These are phyloP conservation scores for Wallacemonas sp. DNA, from an alignment of 208 protist genomes.

Conservation along the genomic window DNA sequence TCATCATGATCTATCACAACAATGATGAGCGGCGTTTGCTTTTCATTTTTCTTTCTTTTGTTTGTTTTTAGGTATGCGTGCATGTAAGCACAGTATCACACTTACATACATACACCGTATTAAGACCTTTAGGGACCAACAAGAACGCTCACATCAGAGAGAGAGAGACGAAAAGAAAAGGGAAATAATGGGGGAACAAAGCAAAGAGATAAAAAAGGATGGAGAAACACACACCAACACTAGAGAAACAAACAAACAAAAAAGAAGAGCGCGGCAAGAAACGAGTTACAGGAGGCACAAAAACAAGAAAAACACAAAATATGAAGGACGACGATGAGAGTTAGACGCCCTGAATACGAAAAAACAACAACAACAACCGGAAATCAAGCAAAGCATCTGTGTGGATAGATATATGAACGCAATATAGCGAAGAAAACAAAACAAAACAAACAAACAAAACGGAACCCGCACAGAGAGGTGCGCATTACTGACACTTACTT, in stretches of 20 bases:
- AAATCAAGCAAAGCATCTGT: neutral
- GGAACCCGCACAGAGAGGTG: neutral
- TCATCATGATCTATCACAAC: no score
- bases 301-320: neutral
- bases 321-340: neutral
- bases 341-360: constrained; percentile 14
- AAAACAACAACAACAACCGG: constrained; percentile 20
- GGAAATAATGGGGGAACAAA: neutral
- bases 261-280: no score
- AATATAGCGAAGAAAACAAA: constrained; percentile 9
- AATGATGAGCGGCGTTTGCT: no score
- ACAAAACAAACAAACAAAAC: constrained; percentile 12
- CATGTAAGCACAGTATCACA: neutral
- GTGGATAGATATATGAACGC: constrained; percentile 12
- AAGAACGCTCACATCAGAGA: neutral
- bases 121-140: constrained; percentile 13
- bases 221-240: neutral
- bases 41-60: constrained; percentile 12
- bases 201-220: neutral
- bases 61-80: constrained; percentile 13
- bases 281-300: neutral
- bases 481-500: constrained; percentile 3
- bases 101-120: constrained; percentile 4
- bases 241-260: neutral
- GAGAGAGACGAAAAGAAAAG: constrained; percentile 12